Percentiles rank a stretch among this genome's conserved stretches.
Conservation (phyloP, 345 rosid genomes). For the Citropsis articulata region DNA sequence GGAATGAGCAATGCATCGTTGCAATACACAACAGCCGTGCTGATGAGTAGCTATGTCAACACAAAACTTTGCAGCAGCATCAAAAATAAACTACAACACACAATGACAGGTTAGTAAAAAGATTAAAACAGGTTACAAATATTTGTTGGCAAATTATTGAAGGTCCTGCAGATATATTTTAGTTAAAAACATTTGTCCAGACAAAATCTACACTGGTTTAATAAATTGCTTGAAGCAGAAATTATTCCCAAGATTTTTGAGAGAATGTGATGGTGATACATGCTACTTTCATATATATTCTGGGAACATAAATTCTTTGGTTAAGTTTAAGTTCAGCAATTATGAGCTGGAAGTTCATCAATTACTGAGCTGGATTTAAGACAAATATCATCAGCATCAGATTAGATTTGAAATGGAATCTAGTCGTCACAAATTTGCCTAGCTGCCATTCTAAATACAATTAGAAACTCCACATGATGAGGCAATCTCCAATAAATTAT, state of each 20-base stretch:
- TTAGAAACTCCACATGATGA: neutral
- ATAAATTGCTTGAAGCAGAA: neutral
- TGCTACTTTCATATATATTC: neutral
- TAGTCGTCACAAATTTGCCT: neutral
- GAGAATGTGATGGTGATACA: neutral
- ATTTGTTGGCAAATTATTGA: neutral
- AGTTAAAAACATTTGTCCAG: neutral
- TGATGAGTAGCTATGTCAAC: conserved; percentile 70
- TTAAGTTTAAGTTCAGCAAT: neutral
- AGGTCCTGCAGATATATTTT: neutral
- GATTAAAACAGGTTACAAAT: neutral
- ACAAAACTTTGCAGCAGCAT: conserved; percentile 58
- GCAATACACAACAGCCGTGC: conserved; percentile 77
- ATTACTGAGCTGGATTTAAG: neutral
- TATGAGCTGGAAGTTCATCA: no score
- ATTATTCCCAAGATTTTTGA: neutral
- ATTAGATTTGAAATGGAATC: neutral
- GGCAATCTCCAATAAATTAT: neutral
- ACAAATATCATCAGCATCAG: neutral
- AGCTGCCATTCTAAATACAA: neutral
- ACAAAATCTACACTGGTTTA: neutral
- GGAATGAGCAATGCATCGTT: conserved; percentile 56
- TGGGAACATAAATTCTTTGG: neutral
- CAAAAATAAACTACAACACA: conserved; percentile 56
- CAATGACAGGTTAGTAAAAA: neutral